phyloP scores from a whole-genome alignment of 768 basidiomycete genomes.

The Lactifluus hygrophoroides region DNA sequence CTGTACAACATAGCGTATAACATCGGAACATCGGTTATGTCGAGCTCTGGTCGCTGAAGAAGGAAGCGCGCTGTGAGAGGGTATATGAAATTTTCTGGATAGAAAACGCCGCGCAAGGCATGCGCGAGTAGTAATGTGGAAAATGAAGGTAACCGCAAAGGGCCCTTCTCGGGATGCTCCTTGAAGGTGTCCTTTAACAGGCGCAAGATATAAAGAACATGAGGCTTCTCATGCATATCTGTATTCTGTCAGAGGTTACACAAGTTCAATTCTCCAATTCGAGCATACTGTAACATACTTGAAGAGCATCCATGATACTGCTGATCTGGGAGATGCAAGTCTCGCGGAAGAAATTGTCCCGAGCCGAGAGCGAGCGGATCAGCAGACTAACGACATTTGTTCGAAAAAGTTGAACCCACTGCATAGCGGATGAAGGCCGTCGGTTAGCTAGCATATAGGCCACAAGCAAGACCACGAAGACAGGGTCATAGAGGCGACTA shows the following conservation, averaged over 20 bases:
- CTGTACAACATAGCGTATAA: constrained; percentile 85
- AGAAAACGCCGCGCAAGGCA: constrained; percentile 71
- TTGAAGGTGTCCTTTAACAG: constrained; percentile 53
- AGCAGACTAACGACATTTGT: constrained; percentile 71
- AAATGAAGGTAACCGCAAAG: constrained; percentile 63
- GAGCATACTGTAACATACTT: constrained; percentile 38
- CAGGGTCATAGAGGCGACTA: constrained; percentile 63
- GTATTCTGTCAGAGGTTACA: constrained; percentile 36
- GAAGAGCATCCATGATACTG: constrained; percentile 48
- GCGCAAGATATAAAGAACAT: constrained; percentile 62
- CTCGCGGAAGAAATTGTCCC: constrained; percentile 49
- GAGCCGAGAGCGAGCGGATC: constrained; percentile 63
- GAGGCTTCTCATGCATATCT: constrained; percentile 70
- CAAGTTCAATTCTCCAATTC: not conserved
- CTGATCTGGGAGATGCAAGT: constrained; percentile 55
- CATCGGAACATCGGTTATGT: constrained; percentile 80
- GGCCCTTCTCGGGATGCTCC: constrained; percentile 30
- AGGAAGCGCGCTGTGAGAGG: constrained; percentile 82
- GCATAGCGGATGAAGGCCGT: constrained; percentile 47
- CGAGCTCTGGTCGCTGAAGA: constrained; percentile 78
- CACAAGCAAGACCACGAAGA: constrained; percentile 63
- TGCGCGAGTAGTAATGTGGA: constrained; percentile 78
- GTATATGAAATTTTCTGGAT: constrained; percentile 84
- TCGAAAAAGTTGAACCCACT: constrained; percentile 84
- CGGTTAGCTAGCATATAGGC: constrained; percentile 54